These are phyloP conservation scores for Geotrichum carabidarum DNA, from an alignment of 1,139 yeast genomes.

Conservation along the genomic window DNA sequence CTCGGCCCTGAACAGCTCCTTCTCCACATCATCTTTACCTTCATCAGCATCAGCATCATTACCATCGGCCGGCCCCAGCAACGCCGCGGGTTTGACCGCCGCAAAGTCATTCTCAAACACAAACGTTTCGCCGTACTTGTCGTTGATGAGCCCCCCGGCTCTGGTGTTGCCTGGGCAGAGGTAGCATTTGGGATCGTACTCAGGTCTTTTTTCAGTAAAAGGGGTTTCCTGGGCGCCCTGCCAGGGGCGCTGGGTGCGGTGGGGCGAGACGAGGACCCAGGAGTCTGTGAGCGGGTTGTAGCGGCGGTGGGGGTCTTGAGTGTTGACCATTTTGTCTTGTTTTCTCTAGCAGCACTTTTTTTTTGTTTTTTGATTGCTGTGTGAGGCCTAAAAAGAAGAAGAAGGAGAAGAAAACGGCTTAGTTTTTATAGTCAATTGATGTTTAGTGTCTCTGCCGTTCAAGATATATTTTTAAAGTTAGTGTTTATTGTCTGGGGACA, in stretches of 20 bases:
- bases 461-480: too few species aligned
- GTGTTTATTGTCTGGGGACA: too few species aligned
- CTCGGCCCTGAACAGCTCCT: conserved; percentile 49
- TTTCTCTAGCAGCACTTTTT: too few species aligned
- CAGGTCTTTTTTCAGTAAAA: conserved; percentile 44
- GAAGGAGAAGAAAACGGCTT: too few species aligned
- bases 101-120: conserved; percentile 66
- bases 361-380: neutral
- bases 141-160: conserved; percentile 53
- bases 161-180: conserved; percentile 69
- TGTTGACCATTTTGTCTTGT: conserved; percentile 6
- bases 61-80: conserved; percentile 21
- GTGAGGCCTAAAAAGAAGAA: too few species aligned
- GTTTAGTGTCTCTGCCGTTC: too few species aligned
- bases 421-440: too few species aligned
- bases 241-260: conserved; percentile 76
- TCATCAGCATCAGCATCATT: conserved; percentile 17
- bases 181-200: conserved; percentile 62
- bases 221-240: conserved; percentile 65
- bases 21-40: conserved; percentile 34
- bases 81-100: conserved; percentile 48
- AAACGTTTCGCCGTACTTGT: conserved; percentile 53
- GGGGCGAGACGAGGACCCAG: conserved; percentile 71
- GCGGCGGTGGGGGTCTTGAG: conserved; percentile 51
- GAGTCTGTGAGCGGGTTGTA: conserved; percentile 59